Base-by-base conservation (phyloP, 2,329 filamentous ascomycete species). In the Bipolaris zeicola region DNA sequence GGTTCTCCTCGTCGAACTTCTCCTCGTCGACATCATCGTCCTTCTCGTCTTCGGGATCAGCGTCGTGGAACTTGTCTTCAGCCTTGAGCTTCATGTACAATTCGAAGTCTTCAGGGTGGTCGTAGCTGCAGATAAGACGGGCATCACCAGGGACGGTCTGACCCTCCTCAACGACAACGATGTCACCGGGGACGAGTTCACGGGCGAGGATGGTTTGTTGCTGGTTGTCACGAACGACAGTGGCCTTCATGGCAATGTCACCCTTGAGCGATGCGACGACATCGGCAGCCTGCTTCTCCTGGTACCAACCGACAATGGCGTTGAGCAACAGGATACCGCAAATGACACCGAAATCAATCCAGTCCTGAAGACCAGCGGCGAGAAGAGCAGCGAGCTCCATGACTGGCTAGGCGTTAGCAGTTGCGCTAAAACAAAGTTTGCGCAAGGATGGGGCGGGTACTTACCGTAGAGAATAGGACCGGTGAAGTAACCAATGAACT, bases 221-320 rank as follows among this genome's bases (percentile, higher is more conserved):
- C 60, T 80, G 78, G 60, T 89, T 88, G 72, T 89, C 82, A 70
- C 89, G 88, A 66, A 91, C 78, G 69, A 89, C 87, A 60, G 80
- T 81, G 45, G 87, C 85, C 78, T 86, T 88, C 86, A 91, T 89
- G 68, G 89, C 89, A 71, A 92, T 91, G 71, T 91, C 89, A 80
- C 89, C 89, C 81, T 91, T 91, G 60, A 91, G 80, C 61, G 81
- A 85, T 54, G 88, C 88, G 69, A 69, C 63, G 59, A 67, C 88
- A 77, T 91, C 89, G 65, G 88, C 89, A 68, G 89, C 89, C 78
- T 91, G 88, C 81, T 91, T 91, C 79, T 91, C 89, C 76, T 91
- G 89, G 77, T 91, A 91, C 85, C 88, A 91, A 81, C 89, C 89
- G 75, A 91, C 89, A 62, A 87, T 79, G 64, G 89, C 89, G 80